Percentiles rank a stretch among this genome's conserved stretches.
Conservation (phyloP, 495 filamentous ascomycete species). For the Neurospora terricola region DNA sequence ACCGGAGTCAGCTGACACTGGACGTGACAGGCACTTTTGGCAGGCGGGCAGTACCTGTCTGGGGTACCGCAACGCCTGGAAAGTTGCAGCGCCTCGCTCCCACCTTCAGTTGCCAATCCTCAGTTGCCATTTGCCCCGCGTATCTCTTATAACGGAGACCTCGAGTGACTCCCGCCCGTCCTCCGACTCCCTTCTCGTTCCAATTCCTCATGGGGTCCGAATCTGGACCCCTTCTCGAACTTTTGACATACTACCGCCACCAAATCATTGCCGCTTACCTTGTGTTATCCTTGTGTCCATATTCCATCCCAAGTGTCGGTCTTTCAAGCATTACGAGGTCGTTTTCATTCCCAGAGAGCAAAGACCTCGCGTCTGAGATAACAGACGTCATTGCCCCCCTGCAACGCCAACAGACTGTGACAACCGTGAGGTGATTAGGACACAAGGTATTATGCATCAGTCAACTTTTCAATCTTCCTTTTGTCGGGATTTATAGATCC, state of each 20-base stretch:
- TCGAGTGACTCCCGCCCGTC: conserved; percentile 4
- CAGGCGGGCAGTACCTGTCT: background rate
- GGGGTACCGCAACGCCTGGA: background rate
- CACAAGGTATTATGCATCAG: background rate
- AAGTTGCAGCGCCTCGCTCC: background rate
- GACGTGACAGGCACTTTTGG: background rate
- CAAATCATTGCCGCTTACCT: background rate
- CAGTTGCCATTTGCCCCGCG: conserved; percentile 17
- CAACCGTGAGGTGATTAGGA: background rate
- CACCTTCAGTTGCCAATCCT: background rate
- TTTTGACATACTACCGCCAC: background rate
- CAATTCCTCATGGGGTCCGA: conserved; percentile 14
- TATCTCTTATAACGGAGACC: background rate
- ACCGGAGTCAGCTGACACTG: background rate
- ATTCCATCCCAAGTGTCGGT: background rate
- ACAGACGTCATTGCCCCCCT: background rate
- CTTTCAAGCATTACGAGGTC: background rate
- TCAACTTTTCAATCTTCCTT: background rate
- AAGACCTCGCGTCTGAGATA: background rate
- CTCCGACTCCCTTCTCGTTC: conserved; percentile 1
- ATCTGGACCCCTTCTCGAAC: conserved; percentile 15
- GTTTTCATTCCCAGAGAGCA: background rate
- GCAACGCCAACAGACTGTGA: background rate
- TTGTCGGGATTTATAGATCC: background rate
- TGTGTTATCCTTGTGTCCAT: background rate